Conservation (phyloP, 148 eudicot genomes). For the Rhododendron henanense region DNA sequence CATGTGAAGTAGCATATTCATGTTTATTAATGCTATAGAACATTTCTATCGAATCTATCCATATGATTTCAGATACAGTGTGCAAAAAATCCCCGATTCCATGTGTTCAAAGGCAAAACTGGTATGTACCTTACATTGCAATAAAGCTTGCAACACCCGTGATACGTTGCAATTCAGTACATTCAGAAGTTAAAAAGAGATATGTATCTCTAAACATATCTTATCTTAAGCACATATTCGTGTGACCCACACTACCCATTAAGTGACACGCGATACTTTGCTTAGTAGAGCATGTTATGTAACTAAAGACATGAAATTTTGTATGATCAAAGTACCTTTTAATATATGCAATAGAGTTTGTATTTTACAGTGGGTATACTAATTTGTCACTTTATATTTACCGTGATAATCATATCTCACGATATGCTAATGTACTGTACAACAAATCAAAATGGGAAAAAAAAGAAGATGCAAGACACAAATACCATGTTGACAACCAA, state of each 20-base stretch:
- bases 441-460: not conserved
- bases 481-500: not conserved
- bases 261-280: not conserved
- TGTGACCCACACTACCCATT: not conserved
- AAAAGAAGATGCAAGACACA: not conserved
- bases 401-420: not conserved
- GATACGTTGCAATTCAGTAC: not conserved
- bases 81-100: not conserved
- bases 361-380: not conserved
- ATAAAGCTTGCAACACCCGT: not conserved
- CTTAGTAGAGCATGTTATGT: not conserved
- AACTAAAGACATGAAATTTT: not conserved
- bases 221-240: not conserved
- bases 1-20: not conserved
- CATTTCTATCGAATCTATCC: no score
- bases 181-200: not conserved
- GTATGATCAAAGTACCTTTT: not conserved
- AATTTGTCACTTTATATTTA: not conserved
- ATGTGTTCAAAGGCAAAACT: not conserved
- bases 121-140: not conserved
- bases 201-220: not conserved
- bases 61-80: not conserved
- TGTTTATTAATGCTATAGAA: not conserved
- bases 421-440: not conserved
- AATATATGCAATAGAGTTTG: not conserved